A percentile compares a stretch with the other conserved stretches of the same genome.
phyloP scores from a whole-genome alignment of 805 yeast genomes.

The Teunomyces gatunensis region DNA sequence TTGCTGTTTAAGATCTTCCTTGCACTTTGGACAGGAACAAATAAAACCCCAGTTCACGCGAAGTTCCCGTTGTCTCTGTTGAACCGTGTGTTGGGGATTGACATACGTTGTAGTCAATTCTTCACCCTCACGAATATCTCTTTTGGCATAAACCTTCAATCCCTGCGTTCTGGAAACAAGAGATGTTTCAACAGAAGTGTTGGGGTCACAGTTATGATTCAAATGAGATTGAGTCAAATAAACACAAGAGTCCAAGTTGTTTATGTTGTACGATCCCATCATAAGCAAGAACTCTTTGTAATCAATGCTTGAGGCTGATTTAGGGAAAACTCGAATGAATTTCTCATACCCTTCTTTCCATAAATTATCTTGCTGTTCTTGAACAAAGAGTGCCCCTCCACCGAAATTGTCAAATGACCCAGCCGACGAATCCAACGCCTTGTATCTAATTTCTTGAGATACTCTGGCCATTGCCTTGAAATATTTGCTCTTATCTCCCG shows the following conservation, averaged over 20 bases:
- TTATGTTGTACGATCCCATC: constrained; percentile 73
- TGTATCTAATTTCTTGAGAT: constrained; percentile 62
- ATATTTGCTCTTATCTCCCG: constrained; percentile 40
- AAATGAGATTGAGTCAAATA: constrained; percentile 65
- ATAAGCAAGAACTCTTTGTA: constrained; percentile 57
- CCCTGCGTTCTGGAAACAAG: constrained; percentile 49
- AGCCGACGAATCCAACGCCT: constrained; percentile 54
- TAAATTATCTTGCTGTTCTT: constrained; percentile 53
- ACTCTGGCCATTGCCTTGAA: constrained; percentile 66
- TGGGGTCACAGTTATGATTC: constrained; percentile 77
- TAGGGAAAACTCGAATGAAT: constrained; percentile 50
- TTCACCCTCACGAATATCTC: constrained; percentile 59
- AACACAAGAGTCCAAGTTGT: constrained; percentile 63
- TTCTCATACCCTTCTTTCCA: constrained; percentile 59
- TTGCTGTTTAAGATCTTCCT: constrained; percentile 45
- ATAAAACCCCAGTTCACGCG: constrained; percentile 78
- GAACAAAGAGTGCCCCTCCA: constrained; percentile 53
- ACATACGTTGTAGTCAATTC: constrained; percentile 72
- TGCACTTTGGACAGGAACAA: constrained; percentile 68
- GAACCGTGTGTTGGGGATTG: constrained; percentile 59
- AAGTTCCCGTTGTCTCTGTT: constrained; percentile 61
- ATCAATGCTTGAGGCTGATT: constrained; percentile 22
- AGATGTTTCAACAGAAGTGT: constrained; percentile 49
- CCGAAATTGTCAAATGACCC: constrained; percentile 52
- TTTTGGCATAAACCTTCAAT: constrained; percentile 51